These are phyloP conservation scores for Globisporangium recalcitrans DNA, from an alignment of 352 stramenopile genomes.

Conservation along the genomic window DNA sequence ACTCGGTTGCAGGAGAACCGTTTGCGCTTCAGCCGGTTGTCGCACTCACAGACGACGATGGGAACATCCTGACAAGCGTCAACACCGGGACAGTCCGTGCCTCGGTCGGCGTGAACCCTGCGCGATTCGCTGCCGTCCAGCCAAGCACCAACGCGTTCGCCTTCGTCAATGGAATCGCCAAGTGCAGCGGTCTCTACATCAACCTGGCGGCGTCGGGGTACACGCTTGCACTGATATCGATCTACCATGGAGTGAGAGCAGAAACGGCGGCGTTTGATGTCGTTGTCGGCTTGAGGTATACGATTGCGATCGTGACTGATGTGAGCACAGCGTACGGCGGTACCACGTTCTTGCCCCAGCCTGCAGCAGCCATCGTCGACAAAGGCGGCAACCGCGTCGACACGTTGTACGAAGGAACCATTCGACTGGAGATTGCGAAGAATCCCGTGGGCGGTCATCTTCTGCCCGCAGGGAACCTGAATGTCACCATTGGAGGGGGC, in stretches of 20 bases:
- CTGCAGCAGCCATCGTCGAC: conserved; percentile 71
- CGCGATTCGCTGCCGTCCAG: conserved; percentile 43
- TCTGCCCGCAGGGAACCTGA: conserved; percentile 37
- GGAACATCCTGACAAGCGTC: conserved; percentile 65
- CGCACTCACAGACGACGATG: conserved; percentile 66
- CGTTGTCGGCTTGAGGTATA: conserved; percentile 48
- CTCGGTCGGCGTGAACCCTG: conserved; percentile 47
- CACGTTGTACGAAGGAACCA: conserved; percentile 35
- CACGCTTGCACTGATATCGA: conserved; percentile 60
- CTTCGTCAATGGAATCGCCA: conserved; percentile 73
- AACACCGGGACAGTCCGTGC: conserved; percentile 52
- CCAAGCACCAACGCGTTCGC: conserved; percentile 43
- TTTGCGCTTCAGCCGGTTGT: conserved; percentile 60
- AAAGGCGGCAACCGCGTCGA: conserved; percentile 65
- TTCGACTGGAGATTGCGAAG: conserved; percentile 61
- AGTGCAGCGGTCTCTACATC: conserved; percentile 67
- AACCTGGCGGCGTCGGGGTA: conserved; percentile 57
- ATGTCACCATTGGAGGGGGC: conserved; percentile 47
- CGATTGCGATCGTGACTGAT: conserved; percentile 59
- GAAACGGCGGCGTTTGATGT: conserved; percentile 75
- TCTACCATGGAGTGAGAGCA: conserved; percentile 60
- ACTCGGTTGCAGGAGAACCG: conserved; percentile 53
- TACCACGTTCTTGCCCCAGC: conserved; percentile 70
- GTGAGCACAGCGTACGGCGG: conserved; percentile 79
- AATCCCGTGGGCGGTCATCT: conserved; percentile 56